phyloP scores from a whole-genome alignment of 495 filamentous ascomycete genomes.

The Achaetomiella virescens region DNA sequence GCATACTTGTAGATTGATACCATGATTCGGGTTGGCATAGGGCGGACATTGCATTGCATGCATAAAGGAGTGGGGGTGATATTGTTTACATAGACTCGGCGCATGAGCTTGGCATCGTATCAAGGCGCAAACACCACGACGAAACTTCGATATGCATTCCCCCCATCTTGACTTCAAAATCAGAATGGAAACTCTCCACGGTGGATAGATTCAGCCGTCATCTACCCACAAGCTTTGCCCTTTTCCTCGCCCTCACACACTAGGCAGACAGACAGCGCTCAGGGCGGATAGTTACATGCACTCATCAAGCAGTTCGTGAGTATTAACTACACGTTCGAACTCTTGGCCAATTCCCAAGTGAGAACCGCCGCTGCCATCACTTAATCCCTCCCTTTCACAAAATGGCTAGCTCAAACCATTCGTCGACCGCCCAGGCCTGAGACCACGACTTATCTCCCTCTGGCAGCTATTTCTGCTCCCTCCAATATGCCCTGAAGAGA shows the following conservation, averaged over 20 bases:
- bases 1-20: not conserved
- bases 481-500: not conserved
- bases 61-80: too few relatives aligned
- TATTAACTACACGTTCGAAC: not conserved
- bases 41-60: not conserved
- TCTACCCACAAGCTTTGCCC: constrained; percentile 30
- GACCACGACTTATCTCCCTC: not conserved
- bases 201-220: constrained; percentile 40
- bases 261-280: not conserved
- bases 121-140: too few relatives aligned
- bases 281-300: constrained; percentile 7
- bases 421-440: not conserved
- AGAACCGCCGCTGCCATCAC: not conserved
- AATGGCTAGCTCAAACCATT: constrained; percentile 10
- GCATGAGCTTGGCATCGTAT: too few relatives aligned
- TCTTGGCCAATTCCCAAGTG: not conserved
- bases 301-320: not conserved
- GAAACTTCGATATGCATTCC: too few relatives aligned
- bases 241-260: not conserved
- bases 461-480: not conserved
- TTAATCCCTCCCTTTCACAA: not conserved
- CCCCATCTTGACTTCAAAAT: too few relatives aligned
- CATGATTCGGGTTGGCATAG: not conserved
- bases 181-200: too few relatives aligned
- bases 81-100: too few relatives aligned